Conservation (phyloP, 305 asterid genomes). For the Euphrasia arctica region DNA sequence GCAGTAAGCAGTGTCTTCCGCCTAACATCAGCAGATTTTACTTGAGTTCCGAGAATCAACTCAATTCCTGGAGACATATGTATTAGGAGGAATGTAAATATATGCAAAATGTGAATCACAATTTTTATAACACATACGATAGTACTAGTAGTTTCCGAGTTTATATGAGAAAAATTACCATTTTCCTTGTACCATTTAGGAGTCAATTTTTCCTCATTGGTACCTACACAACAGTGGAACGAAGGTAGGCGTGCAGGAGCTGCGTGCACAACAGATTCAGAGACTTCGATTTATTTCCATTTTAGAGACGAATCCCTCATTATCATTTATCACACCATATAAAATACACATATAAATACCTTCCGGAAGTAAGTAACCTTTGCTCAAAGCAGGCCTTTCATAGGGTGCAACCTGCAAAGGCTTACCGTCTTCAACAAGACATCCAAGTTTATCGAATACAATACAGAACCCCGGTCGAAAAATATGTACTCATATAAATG, state of each 20-base stretch:
- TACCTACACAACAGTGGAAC: conserved; percentile 89
- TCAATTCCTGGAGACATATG: conserved; percentile 72
- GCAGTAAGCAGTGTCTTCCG: conserved; percentile 79
- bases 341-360: conserved; percentile 38
- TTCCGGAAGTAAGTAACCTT: conserved; percentile 91
- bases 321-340: background rate
- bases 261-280: conserved; percentile 34
- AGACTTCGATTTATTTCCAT: conserved; percentile 15
- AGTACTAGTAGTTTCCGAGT: too few relatives aligned
- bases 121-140: too few relatives aligned
- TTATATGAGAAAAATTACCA: conserved; percentile 45
- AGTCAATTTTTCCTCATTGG: conserved; percentile 70
- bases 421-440: conserved; percentile 19
- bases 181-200: conserved; percentile 87
- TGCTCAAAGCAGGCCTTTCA: conserved; percentile 97
- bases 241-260: conserved; percentile 88
- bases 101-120: background rate
- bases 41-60: conserved; percentile 82
- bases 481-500: too few relatives aligned
- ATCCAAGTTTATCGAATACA: background rate
- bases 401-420: conserved; percentile 86
- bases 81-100: conserved; percentile 23
- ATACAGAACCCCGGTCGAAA: conserved; percentile 15
- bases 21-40: conserved; percentile 79
- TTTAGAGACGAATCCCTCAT: conserved; percentile 8